Percentiles rank a stretch among this genome's conserved stretches.
Conservation (phyloP, 331 rosid species). For the Malus hybrid region DNA sequence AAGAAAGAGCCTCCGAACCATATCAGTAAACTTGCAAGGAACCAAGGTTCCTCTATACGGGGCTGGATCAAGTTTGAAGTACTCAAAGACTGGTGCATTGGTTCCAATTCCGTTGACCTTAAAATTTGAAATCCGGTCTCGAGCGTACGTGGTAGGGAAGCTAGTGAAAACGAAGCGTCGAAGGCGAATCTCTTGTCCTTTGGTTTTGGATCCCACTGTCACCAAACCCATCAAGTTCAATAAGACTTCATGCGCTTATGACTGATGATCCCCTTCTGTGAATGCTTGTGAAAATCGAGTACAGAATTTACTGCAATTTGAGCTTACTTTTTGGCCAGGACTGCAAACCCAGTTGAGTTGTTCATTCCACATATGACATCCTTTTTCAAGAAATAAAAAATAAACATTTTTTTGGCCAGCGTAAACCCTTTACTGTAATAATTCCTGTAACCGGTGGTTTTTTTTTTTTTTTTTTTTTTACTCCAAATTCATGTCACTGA, state of each 20-base stretch:
- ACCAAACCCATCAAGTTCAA: conserved; percentile 68
- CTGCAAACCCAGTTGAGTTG: not conserved
- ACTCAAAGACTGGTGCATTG: conserved; percentile 37
- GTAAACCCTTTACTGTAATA: too few relatives aligned
- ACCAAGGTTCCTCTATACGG: conserved; percentile 79
- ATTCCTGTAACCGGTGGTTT: too few relatives aligned
- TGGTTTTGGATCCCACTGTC: conserved; percentile 42
- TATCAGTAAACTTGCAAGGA: conserved; percentile 61
- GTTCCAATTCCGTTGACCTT: conserved; percentile 59
- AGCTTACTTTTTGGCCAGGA: not conserved
- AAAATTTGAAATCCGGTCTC: conserved; percentile 45
- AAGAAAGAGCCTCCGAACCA: conserved; percentile 55
- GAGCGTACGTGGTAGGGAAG: conserved; percentile 76
- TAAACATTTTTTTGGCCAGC: too few relatives aligned
- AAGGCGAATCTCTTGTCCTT: conserved; percentile 53
- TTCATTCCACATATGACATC: not conserved
- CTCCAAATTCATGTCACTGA: too few relatives aligned
- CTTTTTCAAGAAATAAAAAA: not conserved
- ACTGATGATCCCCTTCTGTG: conserved; percentile 26
- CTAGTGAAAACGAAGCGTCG: conserved; percentile 60
- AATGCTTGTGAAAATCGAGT: not conserved
- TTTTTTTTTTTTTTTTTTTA: too few relatives aligned
- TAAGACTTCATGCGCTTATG: conserved; percentile 53
- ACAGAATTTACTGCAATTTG: not conserved
- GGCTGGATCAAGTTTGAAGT: conserved; percentile 51